Evolutionary conservation across 768 basidiomycete species (phyloP).

Genomic region (Sistotremastrum suecicum): DNA sequence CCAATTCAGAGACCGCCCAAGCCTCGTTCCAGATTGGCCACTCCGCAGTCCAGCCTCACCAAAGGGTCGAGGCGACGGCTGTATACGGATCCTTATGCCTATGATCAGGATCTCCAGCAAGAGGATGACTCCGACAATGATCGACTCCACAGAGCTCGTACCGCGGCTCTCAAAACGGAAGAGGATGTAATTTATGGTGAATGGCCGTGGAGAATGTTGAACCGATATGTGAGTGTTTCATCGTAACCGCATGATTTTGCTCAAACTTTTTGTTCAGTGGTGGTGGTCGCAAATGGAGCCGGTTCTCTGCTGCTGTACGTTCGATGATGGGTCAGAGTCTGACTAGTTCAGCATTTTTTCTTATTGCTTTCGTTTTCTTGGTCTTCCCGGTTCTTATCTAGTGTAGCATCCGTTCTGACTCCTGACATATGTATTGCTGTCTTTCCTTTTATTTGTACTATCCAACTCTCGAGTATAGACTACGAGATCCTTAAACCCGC

Average conservation of each 20-base stretch:
- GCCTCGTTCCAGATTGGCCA: too few relatives aligned
- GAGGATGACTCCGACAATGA: too few relatives aligned
- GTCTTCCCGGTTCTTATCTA: not conserved
- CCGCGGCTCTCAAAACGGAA: conserved; percentile 28
- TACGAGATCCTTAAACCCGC: not conserved
- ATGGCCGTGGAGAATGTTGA: conserved; percentile 59
- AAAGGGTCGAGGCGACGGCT: too few relatives aligned
- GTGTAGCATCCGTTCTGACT: conserved; percentile 7
- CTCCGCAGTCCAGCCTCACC: too few relatives aligned
- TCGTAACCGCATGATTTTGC: not conserved
- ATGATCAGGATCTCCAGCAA: too few relatives aligned
- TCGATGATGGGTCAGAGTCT: conserved; percentile 31
- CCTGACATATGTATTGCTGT: too few relatives aligned
- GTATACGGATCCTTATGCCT: too few relatives aligned
- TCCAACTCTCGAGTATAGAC: not conserved
- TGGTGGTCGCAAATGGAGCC: conserved; percentile 73
- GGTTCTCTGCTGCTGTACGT: conserved; percentile 46
- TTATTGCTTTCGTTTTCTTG: conserved; percentile 2
- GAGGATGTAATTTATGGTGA: conserved; percentile 44
- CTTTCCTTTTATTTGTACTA: too few relatives aligned
- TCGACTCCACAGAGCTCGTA: too few relatives aligned
- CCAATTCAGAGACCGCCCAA: too few relatives aligned
- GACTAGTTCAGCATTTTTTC: conserved; percentile 19
- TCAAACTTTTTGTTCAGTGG: conserved; percentile 34
- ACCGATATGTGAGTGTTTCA: conserved; percentile 41